Conservation (phyloP, 805 yeast genomes). For the Blastobotrys parvus region DNA sequence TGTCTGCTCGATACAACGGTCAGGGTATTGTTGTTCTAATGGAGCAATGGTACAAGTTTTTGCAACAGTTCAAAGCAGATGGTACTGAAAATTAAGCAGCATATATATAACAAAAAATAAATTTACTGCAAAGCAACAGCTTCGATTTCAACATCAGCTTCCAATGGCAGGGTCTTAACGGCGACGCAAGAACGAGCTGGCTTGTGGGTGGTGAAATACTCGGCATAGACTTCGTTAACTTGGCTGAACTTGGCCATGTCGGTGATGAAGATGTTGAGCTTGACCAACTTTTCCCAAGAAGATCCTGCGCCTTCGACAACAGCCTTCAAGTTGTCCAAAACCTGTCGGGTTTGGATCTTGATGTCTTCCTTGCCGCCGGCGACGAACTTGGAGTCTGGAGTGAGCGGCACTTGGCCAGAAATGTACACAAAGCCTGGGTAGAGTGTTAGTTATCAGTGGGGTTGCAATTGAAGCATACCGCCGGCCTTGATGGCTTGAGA, state of each 20-base stretch:
- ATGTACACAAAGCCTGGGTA: conserved; percentile 66
- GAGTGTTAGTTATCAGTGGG: conserved; percentile 10
- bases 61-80: conserved; percentile 14
- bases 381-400: conserved; percentile 67
- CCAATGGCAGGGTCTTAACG: conserved; percentile 82
- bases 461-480: conserved; percentile 24
- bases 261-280: conserved; percentile 82
- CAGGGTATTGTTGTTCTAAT: conserved; percentile 24
- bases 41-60: conserved; percentile 17
- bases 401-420: conserved; percentile 92
- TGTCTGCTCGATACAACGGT: conserved; percentile 28
- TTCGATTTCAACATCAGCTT: conserved; percentile 83
- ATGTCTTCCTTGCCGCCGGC: conserved; percentile 70
- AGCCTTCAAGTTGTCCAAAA: conserved; percentile 36
- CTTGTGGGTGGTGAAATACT: conserved; percentile 28
- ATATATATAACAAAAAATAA: neutral
- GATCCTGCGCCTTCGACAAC: conserved; percentile 84
- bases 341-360: conserved; percentile 32
- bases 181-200: conserved; percentile 99
- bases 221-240: conserved; percentile 76
- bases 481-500: conserved; percentile 93
- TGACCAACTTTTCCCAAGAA: conserved; percentile 72
- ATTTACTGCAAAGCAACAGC: conserved; percentile 67
- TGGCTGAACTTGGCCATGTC: conserved; percentile 82
- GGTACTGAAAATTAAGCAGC: conserved; percentile 3